Conservation (phyloP, 345 rosid genomes). For the Eucalyptus urophylla region DNA sequence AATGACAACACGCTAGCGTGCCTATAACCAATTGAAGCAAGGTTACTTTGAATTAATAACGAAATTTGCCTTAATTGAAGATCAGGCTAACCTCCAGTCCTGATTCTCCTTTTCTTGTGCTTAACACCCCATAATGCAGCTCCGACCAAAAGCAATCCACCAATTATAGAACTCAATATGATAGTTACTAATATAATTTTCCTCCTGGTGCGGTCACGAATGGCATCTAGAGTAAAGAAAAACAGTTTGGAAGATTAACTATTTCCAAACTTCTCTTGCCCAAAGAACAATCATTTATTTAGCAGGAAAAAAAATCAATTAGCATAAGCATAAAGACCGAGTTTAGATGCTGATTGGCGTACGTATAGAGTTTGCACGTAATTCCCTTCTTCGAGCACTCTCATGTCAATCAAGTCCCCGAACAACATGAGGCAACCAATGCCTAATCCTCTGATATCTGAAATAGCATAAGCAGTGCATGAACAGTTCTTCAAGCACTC, state of each 20-base stretch:
- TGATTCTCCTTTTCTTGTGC: background rate
- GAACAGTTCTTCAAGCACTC: slow-evolving; percentile 11
- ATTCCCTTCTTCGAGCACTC: no score
- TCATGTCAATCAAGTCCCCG: no score
- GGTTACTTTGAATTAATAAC: background rate
- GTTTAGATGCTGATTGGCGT: no score
- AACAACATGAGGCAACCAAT: no score
- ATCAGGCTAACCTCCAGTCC: background rate
- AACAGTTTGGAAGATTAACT: background rate
- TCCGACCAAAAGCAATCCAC: background rate
- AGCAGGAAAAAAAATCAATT: no score
- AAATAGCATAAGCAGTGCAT: slow-evolving; percentile 8
- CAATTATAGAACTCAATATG: background rate
- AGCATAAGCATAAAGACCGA: no score
- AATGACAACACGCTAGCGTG: background rate
- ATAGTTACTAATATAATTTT: background rate
- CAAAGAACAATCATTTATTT: no score
- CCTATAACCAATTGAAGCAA: background rate
- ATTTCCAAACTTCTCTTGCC: background rate
- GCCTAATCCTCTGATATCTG: background rate
- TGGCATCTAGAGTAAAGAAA: background rate
- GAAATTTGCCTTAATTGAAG: background rate
- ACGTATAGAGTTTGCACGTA: no score
- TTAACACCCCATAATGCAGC: background rate
- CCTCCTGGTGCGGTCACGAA: background rate